These are phyloP conservation scores for Astragalus membranaceus DNA, from an alignment of 306 rosid species.

Conservation along the genomic window DNA sequence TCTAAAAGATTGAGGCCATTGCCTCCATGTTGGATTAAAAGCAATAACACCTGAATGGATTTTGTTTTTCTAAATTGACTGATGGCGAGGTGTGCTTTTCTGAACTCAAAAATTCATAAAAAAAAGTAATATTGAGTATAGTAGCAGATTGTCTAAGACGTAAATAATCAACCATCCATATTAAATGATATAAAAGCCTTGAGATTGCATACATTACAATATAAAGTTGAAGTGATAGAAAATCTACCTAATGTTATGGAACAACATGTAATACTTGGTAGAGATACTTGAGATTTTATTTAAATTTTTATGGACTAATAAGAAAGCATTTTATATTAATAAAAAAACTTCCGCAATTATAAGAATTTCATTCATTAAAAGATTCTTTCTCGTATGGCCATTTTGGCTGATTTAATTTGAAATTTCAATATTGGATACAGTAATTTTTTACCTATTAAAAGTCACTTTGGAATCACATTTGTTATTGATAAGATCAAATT, in stretches of 20 bases:
- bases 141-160: background rate
- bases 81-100: conserved; percentile 79
- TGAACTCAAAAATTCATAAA: conserved; percentile 34
- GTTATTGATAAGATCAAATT: too few species aligned
- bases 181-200: background rate
- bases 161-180: background rate
- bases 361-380: too few species aligned
- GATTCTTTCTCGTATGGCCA: too few species aligned
- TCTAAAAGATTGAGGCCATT: conserved; percentile 93
- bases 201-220: background rate
- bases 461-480: too few species aligned
- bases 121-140: conserved; percentile 5
- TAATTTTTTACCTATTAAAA: too few species aligned
- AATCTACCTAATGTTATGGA: background rate
- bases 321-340: too few species aligned
- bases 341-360: too few species aligned
- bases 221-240: background rate
- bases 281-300: too few species aligned
- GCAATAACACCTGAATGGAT: conserved; percentile 67
- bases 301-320: too few species aligned
- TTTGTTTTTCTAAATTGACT: conserved; percentile 63
- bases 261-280: too few species aligned
- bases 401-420: too few species aligned
- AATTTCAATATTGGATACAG: too few species aligned
- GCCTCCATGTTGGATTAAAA: conserved; percentile 90